Percentiles rank a stretch among this genome's conserved stretches.
Conservation (phyloP, 108 stramenopile genomes). For the Pseudonitzschia pungens region DNA sequence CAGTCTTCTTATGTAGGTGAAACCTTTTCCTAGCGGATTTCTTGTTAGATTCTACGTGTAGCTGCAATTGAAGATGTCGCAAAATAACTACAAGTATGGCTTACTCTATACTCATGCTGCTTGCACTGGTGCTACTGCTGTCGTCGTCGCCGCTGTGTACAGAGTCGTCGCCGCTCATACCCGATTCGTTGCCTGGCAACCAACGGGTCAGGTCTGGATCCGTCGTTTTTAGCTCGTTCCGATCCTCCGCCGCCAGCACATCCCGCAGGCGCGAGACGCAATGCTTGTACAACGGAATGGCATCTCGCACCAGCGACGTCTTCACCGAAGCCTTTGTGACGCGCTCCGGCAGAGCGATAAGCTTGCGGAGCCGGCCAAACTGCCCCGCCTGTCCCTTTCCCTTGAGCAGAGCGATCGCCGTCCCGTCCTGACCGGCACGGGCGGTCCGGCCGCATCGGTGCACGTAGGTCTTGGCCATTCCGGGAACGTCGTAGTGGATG, state of each 20-base stretch:
- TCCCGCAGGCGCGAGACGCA: conserved; percentile 53
- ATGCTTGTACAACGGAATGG: conserved; percentile 48
- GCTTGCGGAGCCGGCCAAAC: conserved; percentile 59
- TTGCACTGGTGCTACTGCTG: neutral
- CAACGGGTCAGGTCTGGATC: conserved; percentile 20
- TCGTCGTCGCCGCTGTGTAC: neutral
- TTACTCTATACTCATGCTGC: neutral
- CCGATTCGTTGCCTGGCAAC: conserved; percentile 1
- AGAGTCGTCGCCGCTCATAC: neutral
- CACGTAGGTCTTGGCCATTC: conserved; percentile 83
- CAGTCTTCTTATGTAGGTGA: too few species aligned
- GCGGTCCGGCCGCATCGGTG: conserved; percentile 87
- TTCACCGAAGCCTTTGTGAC: conserved; percentile 43
- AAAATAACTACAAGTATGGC: neutral
- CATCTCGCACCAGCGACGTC: conserved; percentile 55
- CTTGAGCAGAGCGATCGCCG: conserved; percentile 69
- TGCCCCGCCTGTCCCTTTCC: conserved; percentile 62
- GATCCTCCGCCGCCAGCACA: conserved; percentile 67
- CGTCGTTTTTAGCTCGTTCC: conserved; percentile 28
- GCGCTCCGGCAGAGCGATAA: conserved; percentile 55
- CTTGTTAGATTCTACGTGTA: too few species aligned
- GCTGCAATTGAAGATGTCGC: too few species aligned
- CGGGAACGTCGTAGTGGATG: conserved; percentile 83
- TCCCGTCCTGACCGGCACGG: conserved; percentile 68
- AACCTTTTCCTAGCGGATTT: too few species aligned